Conservation (phyloP, 768 basidiomycete genomes). For the Phlegmacium glaucopus region DNA sequence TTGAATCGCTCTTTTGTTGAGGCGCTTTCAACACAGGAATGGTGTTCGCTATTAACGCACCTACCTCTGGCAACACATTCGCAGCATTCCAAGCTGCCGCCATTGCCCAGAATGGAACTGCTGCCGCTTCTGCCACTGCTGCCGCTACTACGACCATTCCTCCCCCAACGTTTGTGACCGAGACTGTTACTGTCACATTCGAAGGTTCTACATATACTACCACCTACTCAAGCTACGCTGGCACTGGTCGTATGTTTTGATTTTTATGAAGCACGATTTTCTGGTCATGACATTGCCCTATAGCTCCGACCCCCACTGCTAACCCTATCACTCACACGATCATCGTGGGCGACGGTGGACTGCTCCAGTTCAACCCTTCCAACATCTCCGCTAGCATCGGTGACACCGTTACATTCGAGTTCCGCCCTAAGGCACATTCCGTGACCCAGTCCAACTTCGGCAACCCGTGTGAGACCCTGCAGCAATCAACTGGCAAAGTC, state of each 20-base stretch:
- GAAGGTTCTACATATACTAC: slow-evolving; percentile 30
- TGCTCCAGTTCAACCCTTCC: slow-evolving; percentile 31
- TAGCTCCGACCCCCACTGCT: slow-evolving; percentile 25
- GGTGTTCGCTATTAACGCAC: slow-evolving; percentile 67
- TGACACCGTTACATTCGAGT: slow-evolving; percentile 43
- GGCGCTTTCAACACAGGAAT: slow-evolving; percentile 39
- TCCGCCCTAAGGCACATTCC: slow-evolving; percentile 47
- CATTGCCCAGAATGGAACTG: slow-evolving; percentile 34
- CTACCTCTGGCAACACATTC: slow-evolving; percentile 24
- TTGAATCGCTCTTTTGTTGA: neutral
- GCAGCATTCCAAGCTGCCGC: slow-evolving; percentile 46
- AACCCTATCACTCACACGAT: slow-evolving; percentile 32
- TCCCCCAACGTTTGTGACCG: slow-evolving; percentile 30
- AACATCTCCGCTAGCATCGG: slow-evolving; percentile 38
- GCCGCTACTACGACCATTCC: too few species aligned
- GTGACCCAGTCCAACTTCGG: slow-evolving; percentile 40
- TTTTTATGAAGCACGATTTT: neutral
- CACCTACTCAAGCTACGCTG: slow-evolving; percentile 37
- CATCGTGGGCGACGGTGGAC: slow-evolving; percentile 35
- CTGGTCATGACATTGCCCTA: neutral
- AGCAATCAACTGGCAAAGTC: slow-evolving; percentile 15
- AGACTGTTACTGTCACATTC: slow-evolving; percentile 39
- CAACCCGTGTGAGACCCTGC: slow-evolving; percentile 31
- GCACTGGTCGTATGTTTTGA: slow-evolving; percentile 27
- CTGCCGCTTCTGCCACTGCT: slow-evolving; percentile 22